A percentile compares a stretch with the other conserved stretches of the same genome.
phyloP scores from a whole-genome alignment of 331 rosid genomes.

The Quercus phellos region DNA sequence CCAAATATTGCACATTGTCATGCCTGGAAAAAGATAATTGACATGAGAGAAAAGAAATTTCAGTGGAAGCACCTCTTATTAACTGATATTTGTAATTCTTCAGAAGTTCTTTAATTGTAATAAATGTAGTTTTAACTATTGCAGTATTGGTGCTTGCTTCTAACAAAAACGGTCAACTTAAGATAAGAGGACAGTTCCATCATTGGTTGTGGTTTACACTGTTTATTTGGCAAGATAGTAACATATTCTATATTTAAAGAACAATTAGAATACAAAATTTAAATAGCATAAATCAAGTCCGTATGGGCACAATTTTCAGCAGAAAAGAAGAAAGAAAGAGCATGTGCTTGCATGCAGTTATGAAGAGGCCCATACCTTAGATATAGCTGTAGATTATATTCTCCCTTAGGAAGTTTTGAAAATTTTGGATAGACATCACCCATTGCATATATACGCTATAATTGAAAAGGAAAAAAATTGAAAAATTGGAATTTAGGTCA shows the following conservation, averaged over 20 bases:
- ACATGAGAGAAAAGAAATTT: background rate
- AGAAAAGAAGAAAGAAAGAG: slow-evolving; percentile 6
- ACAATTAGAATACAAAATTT: background rate
- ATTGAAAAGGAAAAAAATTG: slow-evolving; percentile 15
- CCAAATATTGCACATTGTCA: slow-evolving; percentile 77
- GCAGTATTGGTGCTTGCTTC: background rate
- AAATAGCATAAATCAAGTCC: background rate
- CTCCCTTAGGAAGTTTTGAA: slow-evolving; percentile 83
- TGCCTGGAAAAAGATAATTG: slow-evolving; percentile 54
- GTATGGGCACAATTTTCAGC: background rate
- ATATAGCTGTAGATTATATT: slow-evolving; percentile 66
- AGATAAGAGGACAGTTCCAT: background rate
- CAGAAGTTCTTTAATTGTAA: background rate
- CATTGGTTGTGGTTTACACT: background rate
- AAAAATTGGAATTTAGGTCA: background rate
- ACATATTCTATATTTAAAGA: background rate
- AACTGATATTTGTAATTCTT: background rate
- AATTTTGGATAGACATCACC: slow-evolving; percentile 78
- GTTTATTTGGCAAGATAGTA: background rate
- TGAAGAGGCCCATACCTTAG: slow-evolving; percentile 55
- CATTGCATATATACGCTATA: slow-evolving; percentile 60
- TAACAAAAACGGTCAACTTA: background rate
- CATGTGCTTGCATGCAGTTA: slow-evolving; percentile 8
- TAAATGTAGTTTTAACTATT: background rate
- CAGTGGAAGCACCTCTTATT: background rate